phyloP scores from a whole-genome alignment of 805 yeast genomes.

The Metschnikowia proteae region DNA sequence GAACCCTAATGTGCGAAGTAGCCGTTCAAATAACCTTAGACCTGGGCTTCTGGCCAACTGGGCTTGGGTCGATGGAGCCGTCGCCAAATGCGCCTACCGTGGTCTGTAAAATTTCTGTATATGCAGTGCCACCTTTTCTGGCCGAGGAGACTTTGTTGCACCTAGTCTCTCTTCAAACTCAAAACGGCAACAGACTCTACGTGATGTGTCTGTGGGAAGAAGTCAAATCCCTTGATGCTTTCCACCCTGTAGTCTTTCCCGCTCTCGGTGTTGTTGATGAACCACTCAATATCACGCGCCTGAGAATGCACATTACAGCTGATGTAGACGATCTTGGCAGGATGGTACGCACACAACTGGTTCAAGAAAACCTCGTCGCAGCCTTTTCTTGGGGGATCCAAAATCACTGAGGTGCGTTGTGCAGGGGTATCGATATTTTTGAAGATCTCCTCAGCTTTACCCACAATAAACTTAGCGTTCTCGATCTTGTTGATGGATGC shows the following conservation, averaged over 20 bases:
- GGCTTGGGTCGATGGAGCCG: too few species aligned
- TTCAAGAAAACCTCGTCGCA: constrained; percentile 85
- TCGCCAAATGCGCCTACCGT: too few species aligned
- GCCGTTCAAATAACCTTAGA: too few species aligned
- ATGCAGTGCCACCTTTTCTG: background rate
- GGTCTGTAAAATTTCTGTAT: background rate
- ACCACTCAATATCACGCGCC: constrained; percentile 88
- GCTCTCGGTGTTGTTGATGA: constrained; percentile 59
- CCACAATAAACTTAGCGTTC: constrained; percentile 82
- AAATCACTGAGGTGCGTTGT: constrained; percentile 76
- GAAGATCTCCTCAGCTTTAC: constrained; percentile 89
- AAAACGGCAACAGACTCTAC: constrained; percentile 86
- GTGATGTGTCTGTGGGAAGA: constrained; percentile 93
- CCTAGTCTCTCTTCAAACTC: constrained; percentile 9
- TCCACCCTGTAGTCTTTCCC: constrained; percentile 69
- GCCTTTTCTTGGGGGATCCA: constrained; percentile 97
- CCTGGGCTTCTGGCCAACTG: too few species aligned
- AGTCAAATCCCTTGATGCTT: constrained; percentile 89
- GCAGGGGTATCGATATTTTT: constrained; percentile 72
- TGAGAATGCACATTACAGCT: constrained; percentile 98
- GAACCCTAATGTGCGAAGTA: constrained; percentile 7
- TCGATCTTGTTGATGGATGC: constrained; percentile 70
- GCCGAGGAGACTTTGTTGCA: too few species aligned
- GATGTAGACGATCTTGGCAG: constrained; percentile 86
- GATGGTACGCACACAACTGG: constrained; percentile 79